A percentile compares a stretch with the other conserved stretches of the same genome.
These are phyloP conservation scores for Aspergillus taichungensis DNA, from an alignment of 495 filamentous ascomycete species.

Conservation along the genomic window DNA sequence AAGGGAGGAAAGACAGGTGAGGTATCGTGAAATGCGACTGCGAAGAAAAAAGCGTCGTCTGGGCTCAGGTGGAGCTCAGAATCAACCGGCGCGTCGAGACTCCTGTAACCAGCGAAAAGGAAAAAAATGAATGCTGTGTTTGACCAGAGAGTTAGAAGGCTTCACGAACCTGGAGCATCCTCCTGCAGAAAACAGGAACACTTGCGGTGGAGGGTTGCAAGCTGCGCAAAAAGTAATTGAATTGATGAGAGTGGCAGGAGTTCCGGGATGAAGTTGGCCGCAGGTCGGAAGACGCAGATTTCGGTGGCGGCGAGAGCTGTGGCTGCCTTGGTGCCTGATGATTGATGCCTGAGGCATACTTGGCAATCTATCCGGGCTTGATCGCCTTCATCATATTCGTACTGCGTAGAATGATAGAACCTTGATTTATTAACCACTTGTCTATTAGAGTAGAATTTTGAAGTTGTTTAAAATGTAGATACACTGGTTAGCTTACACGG, in stretches of 20 bases:
- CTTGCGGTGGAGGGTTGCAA: slow-evolving; percentile 22
- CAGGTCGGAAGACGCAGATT: slow-evolving; percentile 29
- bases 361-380: too few species aligned
- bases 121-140: slow-evolving; percentile 16
- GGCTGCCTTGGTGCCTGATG: slow-evolving; percentile 23
- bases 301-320: slow-evolving; percentile 37
- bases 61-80: slow-evolving; percentile 27
- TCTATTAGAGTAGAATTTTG: too few species aligned
- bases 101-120: slow-evolving; percentile 9
- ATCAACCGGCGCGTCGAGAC: slow-evolving; percentile 26
- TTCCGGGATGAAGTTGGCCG: slow-evolving; percentile 9
- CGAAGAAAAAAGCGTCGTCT: slow-evolving; percentile 13
- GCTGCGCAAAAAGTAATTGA: slow-evolving; percentile 14
- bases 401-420: too few species aligned
- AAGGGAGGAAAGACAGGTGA: slow-evolving; percentile 11
- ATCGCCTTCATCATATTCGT: too few species aligned
- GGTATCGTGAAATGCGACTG: slow-evolving; percentile 19
- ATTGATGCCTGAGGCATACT: slow-evolving; percentile 11
- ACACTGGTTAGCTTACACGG: background rate
- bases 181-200: slow-evolving; percentile 26
- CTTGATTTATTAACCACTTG: too few species aligned
- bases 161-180: slow-evolving; percentile 38
- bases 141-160: slow-evolving; percentile 16
- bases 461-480: background rate
- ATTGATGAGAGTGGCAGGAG: slow-evolving; percentile 12